Evolutionary conservation across 2,329 filamentous ascomycete species (phyloP), one percentile per base, ranked within the genome.

Genomic region (Fusarium liriodendri): DNA sequence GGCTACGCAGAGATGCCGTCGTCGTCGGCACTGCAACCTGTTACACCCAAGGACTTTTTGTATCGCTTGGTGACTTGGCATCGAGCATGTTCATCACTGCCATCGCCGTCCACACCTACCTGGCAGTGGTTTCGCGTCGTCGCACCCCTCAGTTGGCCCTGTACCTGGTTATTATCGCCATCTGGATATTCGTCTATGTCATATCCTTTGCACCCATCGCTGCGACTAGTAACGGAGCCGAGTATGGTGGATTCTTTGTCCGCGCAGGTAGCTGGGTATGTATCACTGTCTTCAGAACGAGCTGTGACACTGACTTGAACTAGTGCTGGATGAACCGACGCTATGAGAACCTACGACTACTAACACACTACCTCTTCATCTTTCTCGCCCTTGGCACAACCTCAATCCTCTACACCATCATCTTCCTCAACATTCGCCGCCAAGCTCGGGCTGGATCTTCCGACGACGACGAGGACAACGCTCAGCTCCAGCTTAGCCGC

Each of bases 81-180:
- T 91, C 89, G 27, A 92, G 90, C 70, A 87, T 92, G 62, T 94
- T 93, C 79, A 91, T 93, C 72, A 87, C 90, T 3, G 83, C 85
- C 1, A 93, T 94, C 73, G 92, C 91, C 6, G 69, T 91, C 0
- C 91, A 94, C 77, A 93, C 92, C 0, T 93, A 92, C 73, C 83
- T 90, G 8, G 88, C 87, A 0, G 88, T 94, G 2, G 88, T 93
- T 2, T 84, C 85, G 40, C 85, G 87, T 11, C 89, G 87, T 60
- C 85, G 87, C 22, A 81, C 91, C 2, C 84, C 86, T 0, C 86
- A 87, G 2, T 82, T 80, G 62, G 80, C 79, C 0, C 88, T 94
- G 63, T 88, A 89, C 59, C 64, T 79, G 1, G 76, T 76, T 1
- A 86, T 93, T 16, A 74, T 79, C 2, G 69, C 76, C 2, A 80